These are phyloP conservation scores for Gonium pectorale DNA, from an alignment of 139 green algal genomes.

Conservation along the genomic window DNA sequence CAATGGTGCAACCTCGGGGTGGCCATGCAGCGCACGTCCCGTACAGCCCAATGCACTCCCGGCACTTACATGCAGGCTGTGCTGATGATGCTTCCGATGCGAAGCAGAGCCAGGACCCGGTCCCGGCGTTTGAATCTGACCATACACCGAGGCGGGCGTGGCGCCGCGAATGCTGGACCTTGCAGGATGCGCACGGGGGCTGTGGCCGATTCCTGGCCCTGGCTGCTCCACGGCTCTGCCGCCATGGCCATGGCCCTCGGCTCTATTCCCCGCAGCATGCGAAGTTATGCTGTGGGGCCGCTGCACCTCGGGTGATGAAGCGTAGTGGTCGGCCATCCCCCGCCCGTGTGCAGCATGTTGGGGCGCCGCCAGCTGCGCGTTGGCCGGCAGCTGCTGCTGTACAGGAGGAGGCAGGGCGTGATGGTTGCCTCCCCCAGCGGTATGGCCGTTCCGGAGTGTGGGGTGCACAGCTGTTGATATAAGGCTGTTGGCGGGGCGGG, in stretches of 20 bases:
- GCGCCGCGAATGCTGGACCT: constrained; percentile 36
- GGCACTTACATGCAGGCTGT: background rate
- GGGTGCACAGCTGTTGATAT: constrained; percentile 65
- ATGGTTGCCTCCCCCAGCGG: background rate
- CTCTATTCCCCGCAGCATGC: constrained; percentile 32
- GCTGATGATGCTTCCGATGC: background rate
- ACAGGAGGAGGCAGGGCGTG: constrained; percentile 5
- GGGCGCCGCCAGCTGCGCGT: background rate
- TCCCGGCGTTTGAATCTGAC: constrained; percentile 32
- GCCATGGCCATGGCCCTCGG: background rate
- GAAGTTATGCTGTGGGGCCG: constrained; percentile 57
- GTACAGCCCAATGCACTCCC: no score
- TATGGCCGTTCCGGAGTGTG: background rate
- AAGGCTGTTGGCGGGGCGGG: constrained; percentile 60
- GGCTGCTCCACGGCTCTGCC: background rate
- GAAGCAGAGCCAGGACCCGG: background rate
- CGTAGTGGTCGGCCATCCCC: constrained; percentile 47
- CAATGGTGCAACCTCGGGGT: no score
- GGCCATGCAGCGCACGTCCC: no score
- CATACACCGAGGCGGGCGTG: constrained; percentile 54
- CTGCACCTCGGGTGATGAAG: constrained; percentile 55
- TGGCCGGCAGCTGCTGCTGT: constrained; percentile 6
- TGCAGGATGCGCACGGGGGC: background rate
- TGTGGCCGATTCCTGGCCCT: background rate
- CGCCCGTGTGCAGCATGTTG: background rate